Evolutionary conservation across 2,329 filamentous ascomycete species (phyloP).

Genomic region (Apiospora pterosperma): DNA sequence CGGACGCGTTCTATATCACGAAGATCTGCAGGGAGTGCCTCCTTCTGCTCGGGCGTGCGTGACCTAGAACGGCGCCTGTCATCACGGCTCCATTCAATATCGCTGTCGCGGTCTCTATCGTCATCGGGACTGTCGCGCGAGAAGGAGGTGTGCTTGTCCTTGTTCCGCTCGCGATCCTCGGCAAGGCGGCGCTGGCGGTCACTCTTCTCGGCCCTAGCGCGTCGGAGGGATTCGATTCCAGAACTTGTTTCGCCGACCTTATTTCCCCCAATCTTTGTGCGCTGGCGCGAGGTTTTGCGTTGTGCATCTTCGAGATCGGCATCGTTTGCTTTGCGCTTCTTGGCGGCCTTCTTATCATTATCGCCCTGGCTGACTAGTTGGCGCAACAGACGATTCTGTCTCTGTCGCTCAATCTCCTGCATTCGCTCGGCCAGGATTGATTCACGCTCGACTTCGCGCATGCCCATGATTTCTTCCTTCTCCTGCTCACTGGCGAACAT

Average conservation of each 20-base stretch:
- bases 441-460: constrained; percentile 90
- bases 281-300: constrained; percentile 70
- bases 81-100: constrained; percentile 68
- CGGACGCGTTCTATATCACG: constrained; percentile 82
- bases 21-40: constrained; percentile 68
- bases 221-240: constrained; percentile 68
- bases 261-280: constrained; percentile 62
- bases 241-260: constrained; percentile 66
- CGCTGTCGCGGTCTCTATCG: constrained; percentile 70
- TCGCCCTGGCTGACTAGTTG: constrained; percentile 68
- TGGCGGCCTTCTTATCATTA: constrained; percentile 58
- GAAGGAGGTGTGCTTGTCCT: constrained; percentile 41
- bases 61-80: constrained; percentile 46
- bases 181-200: constrained; percentile 61
- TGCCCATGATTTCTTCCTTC: constrained; percentile 73
- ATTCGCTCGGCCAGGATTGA: constrained; percentile 84
- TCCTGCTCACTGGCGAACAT: constrained; percentile 73
- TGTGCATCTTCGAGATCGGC: constrained; percentile 76
- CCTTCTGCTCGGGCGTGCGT: constrained; percentile 54
- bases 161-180: constrained; percentile 56
- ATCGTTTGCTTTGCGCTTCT: constrained; percentile 74
- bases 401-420: constrained; percentile 74
- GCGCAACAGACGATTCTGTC: constrained; percentile 78
- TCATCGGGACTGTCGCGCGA: constrained; percentile 39
- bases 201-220: constrained; percentile 61